Base-by-base conservation (phyloP, 2,329 filamentous ascomycete genomes). In the Lachnellula cervina region DNA sequence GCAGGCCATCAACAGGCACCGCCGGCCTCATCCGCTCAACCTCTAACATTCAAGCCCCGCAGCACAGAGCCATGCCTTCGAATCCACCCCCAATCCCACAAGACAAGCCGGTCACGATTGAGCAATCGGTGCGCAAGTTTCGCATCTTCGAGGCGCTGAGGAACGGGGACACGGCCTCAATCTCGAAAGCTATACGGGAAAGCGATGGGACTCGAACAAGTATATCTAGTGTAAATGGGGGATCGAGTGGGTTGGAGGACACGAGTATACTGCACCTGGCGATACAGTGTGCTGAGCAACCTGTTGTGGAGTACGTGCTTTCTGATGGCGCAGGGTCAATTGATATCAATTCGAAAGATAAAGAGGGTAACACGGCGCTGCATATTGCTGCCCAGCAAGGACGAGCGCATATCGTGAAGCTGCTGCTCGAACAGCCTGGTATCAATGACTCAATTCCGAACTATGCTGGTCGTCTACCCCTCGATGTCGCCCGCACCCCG, bases 101-200 rank as follows among this genome's bases (percentile, higher is more conserved):
- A 34, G 69, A 69, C 17, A 70, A 69, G 34, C 57, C 62, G 4
- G 58, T 75, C 59, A 85, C 83, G 23, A 88, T 99, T 56, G 92
- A 99, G 70, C 91, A 96, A 72, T 97, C 93, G 0, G 90, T 99
- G 52, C 85, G 88, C 69, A 92, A 96, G 63, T 99, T 99, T 73
- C 86, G 92, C 63, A 84, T 97, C 47, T 96, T 97, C 69, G 94
- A 97, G 74, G 88, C 92, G 43, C 77, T 99, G 62, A 84, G 93
- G 62, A 94, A 83, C 70, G 94, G 94, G 52, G 93, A 99, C 70
- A 96, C 90, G 0, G 87, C 86, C 14, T 89, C 89, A 38, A 97
- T 99, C 65, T 90, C 89, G 32, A 93, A 87, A 70, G 89, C 89
- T 1, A 89, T 97, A 62, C 81, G 87, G 58, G 88, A 91, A 58